phyloP scores from a whole-genome alignment of 2,329 filamentous ascomycete species.

The Venturia oleaginea region DNA sequence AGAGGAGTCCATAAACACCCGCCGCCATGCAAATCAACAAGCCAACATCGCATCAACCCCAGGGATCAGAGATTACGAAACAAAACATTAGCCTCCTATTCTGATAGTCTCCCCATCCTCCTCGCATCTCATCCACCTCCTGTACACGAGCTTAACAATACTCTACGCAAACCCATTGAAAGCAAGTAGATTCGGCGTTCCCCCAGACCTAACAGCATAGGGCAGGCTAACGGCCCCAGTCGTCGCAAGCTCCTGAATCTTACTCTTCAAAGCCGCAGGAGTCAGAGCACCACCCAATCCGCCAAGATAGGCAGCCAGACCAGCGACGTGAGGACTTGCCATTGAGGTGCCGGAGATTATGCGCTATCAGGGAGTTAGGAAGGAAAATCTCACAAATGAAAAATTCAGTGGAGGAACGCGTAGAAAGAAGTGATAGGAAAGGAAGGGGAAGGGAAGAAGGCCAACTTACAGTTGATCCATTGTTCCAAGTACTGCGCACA shows the following conservation, averaged over 20 bases:
- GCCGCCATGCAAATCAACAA: too few species aligned
- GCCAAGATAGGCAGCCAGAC: slow-evolving; percentile 57
- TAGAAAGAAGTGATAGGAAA: too few species aligned
- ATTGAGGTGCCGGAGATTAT: slow-evolving; percentile 47
- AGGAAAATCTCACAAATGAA: too few species aligned
- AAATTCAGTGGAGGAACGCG: too few species aligned
- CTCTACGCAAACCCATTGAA: slow-evolving; percentile 9
- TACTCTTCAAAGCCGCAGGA: neutral
- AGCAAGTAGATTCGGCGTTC: slow-evolving; percentile 11
- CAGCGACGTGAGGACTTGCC: slow-evolving; percentile 59
- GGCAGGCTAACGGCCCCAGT: neutral
- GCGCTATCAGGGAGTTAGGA: neutral
- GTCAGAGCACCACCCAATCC: slow-evolving; percentile 5
- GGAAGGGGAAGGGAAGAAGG: neutral
- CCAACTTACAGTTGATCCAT: neutral
- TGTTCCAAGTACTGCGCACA: slow-evolving; percentile 12
- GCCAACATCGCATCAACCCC: too few species aligned
- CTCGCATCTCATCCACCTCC: too few species aligned
- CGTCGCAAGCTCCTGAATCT: slow-evolving; percentile 7
- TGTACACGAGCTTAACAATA: too few species aligned
- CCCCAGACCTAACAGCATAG: neutral
- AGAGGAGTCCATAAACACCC: too few species aligned
- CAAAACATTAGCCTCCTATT: too few species aligned
- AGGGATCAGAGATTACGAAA: too few species aligned
- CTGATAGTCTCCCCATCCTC: too few species aligned